phyloP scores from a whole-genome alignment of 2,329 filamentous ascomycete genomes.

The Sarocladiaceae sp. region DNA sequence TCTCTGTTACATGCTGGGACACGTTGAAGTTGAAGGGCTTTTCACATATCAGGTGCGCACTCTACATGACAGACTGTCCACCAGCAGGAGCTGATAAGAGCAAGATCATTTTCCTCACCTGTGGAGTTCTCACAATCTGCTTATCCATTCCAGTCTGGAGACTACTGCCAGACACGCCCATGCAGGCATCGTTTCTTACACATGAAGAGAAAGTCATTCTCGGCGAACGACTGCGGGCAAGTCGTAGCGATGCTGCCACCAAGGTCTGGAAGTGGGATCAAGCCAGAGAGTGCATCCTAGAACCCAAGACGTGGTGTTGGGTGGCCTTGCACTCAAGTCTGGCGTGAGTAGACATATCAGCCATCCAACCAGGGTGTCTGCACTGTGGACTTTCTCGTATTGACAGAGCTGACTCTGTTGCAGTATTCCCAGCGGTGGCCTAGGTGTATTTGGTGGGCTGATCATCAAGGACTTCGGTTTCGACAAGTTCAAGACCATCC shows the following conservation, averaged over 20 bases:
- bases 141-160: constrained; percentile 39
- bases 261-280: constrained; percentile 46
- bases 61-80: not conserved
- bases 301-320: constrained; percentile 57
- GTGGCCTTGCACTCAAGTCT: constrained; percentile 47
- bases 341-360: constrained; percentile 17
- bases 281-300: constrained; percentile 45
- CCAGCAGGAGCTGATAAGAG: not conserved
- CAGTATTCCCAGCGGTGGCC: constrained; percentile 46
- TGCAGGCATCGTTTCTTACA: constrained; percentile 43
- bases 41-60: constrained; percentile 38
- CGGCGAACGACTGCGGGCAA: constrained; percentile 46
- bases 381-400: not conserved
- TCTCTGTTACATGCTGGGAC: constrained; percentile 52
- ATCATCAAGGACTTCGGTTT: constrained; percentile 56
- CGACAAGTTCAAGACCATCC: constrained; percentile 47
- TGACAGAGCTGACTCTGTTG: not conserved
- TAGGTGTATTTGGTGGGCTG: constrained; percentile 52
- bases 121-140: constrained; percentile 42
- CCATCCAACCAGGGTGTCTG: too few species aligned
- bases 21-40: constrained; percentile 35
- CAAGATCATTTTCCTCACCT: constrained; percentile 49
- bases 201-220: constrained; percentile 46
- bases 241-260: constrained; percentile 48
- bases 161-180: constrained; percentile 43